Conservation (phyloP, 352 stramenopile species). For the Ophiocytium majus region DNA sequence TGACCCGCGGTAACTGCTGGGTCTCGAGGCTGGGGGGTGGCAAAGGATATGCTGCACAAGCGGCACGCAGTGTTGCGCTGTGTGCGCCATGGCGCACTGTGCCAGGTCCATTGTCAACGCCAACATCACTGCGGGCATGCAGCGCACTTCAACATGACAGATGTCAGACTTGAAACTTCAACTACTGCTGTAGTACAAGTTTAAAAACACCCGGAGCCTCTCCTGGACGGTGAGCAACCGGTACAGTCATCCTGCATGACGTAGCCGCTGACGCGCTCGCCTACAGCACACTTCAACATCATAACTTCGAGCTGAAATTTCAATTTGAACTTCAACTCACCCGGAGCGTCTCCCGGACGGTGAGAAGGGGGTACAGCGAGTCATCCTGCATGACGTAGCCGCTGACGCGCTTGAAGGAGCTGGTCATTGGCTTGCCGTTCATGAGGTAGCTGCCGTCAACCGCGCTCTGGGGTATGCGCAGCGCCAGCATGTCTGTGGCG, state of each 20-base stretch:
- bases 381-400: constrained; percentile 57
- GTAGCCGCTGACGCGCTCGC: constrained; percentile 51
- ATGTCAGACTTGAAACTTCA: not conserved
- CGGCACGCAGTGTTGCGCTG: too few species aligned
- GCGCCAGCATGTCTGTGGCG: not conserved
- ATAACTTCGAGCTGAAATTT: not conserved
- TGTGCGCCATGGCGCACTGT: too few species aligned
- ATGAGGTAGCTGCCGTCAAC: constrained; percentile 43
- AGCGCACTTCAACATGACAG: too few species aligned
- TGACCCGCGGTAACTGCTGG: not conserved
- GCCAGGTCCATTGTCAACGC: too few species aligned
- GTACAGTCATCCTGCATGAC: constrained; percentile 57
- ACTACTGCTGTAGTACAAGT: not conserved
- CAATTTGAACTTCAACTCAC: not conserved
- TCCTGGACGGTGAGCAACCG: constrained; percentile 40
- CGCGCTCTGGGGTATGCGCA: not conserved
- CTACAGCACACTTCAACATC: constrained; percentile 22
- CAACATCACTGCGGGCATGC: too few species aligned
- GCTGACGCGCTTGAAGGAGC: constrained; percentile 48
- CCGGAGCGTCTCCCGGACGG: constrained; percentile 40
- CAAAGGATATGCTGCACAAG: not conserved
- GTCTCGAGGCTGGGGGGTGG: not conserved
- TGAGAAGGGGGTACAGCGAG: constrained; percentile 45
- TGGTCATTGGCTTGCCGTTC: constrained; percentile 25
- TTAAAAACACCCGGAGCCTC: constrained; percentile 25